phyloP scores from a whole-genome alignment of 495 filamentous ascomycete genomes.

The Penicillium antarcticum region DNA sequence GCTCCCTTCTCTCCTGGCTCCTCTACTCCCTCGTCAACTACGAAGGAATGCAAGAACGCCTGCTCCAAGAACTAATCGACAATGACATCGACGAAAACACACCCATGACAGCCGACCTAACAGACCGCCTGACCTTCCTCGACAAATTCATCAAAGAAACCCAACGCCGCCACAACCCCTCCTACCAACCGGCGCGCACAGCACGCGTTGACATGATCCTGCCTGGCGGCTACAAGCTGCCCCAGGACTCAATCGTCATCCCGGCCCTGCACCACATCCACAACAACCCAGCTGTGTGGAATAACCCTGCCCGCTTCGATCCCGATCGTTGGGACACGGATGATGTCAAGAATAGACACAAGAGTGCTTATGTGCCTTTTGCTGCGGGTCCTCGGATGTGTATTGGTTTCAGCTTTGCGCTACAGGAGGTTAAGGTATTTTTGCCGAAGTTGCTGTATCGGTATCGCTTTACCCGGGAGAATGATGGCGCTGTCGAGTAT shows the following conservation, averaged over 20 bases:
- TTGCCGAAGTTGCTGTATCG: constrained; percentile 50
- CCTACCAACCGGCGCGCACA: constrained; percentile 53
- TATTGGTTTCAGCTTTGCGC: constrained; percentile 58
- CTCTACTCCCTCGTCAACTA: constrained; percentile 49
- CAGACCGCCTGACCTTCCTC: constrained; percentile 41
- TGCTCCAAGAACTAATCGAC: constrained; percentile 54
- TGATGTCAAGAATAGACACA: constrained; percentile 41
- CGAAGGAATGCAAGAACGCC: constrained; percentile 45
- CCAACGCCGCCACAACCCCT: constrained; percentile 53
- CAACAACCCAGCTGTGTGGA: constrained; percentile 50
- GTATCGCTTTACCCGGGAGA: constrained; percentile 47
- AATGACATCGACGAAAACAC: constrained; percentile 37
- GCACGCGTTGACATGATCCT: constrained; percentile 48
- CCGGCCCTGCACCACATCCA: constrained; percentile 49
- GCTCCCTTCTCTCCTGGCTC: constrained; percentile 50
- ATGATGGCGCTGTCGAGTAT: constrained; percentile 46
- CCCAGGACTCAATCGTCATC: constrained; percentile 47
- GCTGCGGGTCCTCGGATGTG: constrained; percentile 48
- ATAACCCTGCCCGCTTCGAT: constrained; percentile 49
- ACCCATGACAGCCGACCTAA: constrained; percentile 35
- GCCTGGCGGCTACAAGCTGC: constrained; percentile 52
- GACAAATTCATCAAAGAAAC: constrained; percentile 58
- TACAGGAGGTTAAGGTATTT: constrained; percentile 52
- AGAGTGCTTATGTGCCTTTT: constrained; percentile 50
- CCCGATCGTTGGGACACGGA: constrained; percentile 54